Percentiles rank a stretch among this genome's conserved stretches.
Evolutionary conservation across 257 asterid genomes (phyloP).

Genomic region (Salvia rosmarinus): DNA sequence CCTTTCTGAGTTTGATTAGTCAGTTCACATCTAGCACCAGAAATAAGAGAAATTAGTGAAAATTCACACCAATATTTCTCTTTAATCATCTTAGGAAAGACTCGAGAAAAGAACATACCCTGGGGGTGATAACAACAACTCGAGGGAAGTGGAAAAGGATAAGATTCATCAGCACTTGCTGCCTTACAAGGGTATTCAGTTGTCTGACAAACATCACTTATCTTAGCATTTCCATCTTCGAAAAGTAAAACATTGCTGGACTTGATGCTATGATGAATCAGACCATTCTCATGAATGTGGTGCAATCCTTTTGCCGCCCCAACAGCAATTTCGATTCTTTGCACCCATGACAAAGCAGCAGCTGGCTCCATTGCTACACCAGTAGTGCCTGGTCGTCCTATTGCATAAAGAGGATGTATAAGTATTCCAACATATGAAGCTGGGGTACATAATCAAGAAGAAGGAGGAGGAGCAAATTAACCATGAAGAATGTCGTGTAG

Average conservation of each 20-base stretch:
- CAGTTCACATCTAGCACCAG: conserved; percentile 68
- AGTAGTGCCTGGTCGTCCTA: too few relatives aligned
- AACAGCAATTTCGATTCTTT: conserved; percentile 76
- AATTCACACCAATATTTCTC: too few relatives aligned
- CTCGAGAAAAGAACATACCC: too few relatives aligned
- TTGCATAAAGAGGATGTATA: too few relatives aligned
- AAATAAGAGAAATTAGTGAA: too few relatives aligned
- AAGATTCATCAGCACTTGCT: too few relatives aligned
- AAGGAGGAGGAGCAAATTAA: conserved; percentile 42
- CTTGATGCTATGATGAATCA: conserved; percentile 78
- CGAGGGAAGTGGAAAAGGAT: too few relatives aligned
- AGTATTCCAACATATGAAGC: too few relatives aligned
- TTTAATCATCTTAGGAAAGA: too few relatives aligned
- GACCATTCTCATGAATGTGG: conserved; percentile 73
- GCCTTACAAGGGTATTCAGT: conserved; percentile 84
- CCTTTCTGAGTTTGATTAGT: conserved; percentile 82
- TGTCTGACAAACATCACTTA: conserved; percentile 79
- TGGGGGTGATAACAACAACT: too few relatives aligned
- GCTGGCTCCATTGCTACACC: conserved; percentile 77
- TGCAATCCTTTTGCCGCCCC: conserved; percentile 85
- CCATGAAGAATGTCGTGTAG: conserved; percentile 85
- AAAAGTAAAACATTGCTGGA: conserved; percentile 75
- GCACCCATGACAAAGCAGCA: conserved; percentile 66
- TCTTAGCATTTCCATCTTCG: conserved; percentile 74
- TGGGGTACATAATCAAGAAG: too few relatives aligned